These are phyloP conservation scores for Wickerhamiella sergipiensis DNA, from an alignment of 805 yeast species.

Conservation along the genomic window DNA sequence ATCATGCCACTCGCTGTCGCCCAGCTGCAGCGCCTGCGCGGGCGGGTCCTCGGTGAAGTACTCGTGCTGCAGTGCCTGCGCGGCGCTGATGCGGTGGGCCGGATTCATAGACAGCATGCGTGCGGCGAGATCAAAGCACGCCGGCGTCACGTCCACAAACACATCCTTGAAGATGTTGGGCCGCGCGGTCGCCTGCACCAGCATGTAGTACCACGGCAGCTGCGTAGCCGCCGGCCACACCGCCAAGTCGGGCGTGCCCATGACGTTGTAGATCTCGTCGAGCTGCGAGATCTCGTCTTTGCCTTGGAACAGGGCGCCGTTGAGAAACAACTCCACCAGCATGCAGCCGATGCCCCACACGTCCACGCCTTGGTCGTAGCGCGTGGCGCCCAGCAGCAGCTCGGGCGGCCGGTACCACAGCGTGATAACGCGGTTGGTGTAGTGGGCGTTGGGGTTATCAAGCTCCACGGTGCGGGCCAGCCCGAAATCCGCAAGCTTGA, in stretches of 20 bases:
- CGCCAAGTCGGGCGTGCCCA: slow-evolving; percentile 72
- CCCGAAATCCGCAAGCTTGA: slow-evolving; percentile 94
- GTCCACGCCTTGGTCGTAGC: slow-evolving; percentile 82
- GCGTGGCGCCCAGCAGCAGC: slow-evolving; percentile 75
- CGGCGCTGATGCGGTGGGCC: slow-evolving; percentile 47
- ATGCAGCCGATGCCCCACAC: slow-evolving; percentile 97
- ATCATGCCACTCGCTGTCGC: slow-evolving; percentile 86
- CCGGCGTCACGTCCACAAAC: slow-evolving; percentile 31
- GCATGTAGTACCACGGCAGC: slow-evolving; percentile 87
- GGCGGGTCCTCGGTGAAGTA: slow-evolving; percentile 62
- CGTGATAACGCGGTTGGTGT: slow-evolving; percentile 90
- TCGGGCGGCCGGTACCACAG: slow-evolving; percentile 98
- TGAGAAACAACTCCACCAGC: slow-evolving; percentile 64
- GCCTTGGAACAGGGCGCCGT: slow-evolving; percentile 73
- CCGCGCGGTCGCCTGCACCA: slow-evolving; percentile 39
- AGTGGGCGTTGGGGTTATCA: slow-evolving; percentile 42
- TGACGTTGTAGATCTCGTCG: slow-evolving; percentile 54
- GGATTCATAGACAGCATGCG: slow-evolving; percentile 61
- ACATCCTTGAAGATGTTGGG: slow-evolving; percentile 28
- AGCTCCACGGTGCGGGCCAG: slow-evolving; percentile 42
- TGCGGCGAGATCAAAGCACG: slow-evolving; percentile 46
- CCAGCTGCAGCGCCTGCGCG: slow-evolving; percentile 47
- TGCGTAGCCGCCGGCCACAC: slow-evolving; percentile 69
- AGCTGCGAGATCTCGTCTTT: slow-evolving; percentile 78
- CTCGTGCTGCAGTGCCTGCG: slow-evolving; percentile 50